Percentiles rank a stretch among this genome's conserved stretches.
Conservation (phyloP, 2,329 filamentous ascomycete species). For the Fusarium paranaense region DNA sequence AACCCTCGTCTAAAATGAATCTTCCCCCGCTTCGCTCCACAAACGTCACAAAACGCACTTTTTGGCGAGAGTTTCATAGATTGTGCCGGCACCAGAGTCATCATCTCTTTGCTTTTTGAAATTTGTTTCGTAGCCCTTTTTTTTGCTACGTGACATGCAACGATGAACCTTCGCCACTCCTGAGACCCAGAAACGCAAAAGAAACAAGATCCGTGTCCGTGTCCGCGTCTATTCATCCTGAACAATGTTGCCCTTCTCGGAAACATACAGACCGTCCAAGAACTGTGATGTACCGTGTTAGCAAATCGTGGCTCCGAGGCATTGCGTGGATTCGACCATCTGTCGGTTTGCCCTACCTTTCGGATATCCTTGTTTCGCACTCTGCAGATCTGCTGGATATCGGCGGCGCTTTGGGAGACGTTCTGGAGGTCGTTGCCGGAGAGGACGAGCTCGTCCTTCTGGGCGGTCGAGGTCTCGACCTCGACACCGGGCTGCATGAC, state of each 20-base stretch:
- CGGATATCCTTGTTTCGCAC: slow-evolving; percentile 99
- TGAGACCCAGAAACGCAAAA: slow-evolving; percentile 71
- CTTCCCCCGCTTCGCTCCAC: slow-evolving; percentile 24
- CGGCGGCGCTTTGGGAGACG: slow-evolving; percentile 97
- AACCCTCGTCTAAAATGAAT: slow-evolving; percentile 39
- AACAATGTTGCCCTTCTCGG: slow-evolving; percentile 95
- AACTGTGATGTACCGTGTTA: slow-evolving; percentile 69
- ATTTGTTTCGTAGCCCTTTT: slow-evolving; percentile 56
- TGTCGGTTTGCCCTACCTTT: slow-evolving; percentile 72
- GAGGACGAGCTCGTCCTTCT: slow-evolving; percentile 98
- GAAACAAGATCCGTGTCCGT: slow-evolving; percentile 58
- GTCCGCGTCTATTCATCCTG: slow-evolving; percentile 73
- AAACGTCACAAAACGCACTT: slow-evolving; percentile 34
- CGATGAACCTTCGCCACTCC: slow-evolving; percentile 72
- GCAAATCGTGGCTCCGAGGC: slow-evolving; percentile 5
- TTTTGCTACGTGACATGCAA: slow-evolving; percentile 71
- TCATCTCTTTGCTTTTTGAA: slow-evolving; percentile 54
- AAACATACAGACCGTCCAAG: slow-evolving; percentile 99
- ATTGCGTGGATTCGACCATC: background rate
- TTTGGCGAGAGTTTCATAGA: slow-evolving; percentile 18
- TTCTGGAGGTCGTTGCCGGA: slow-evolving; percentile 95
- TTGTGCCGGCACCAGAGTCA: slow-evolving; percentile 44
- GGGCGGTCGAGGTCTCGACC: slow-evolving; percentile 87
- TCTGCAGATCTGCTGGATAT: slow-evolving; percentile 99
- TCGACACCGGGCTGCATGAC: slow-evolving; percentile 91